These are phyloP conservation scores for Chalaropsis thielavioides DNA, from an alignment of 2,329 filamentous ascomycete species.

Conservation along the genomic window DNA sequence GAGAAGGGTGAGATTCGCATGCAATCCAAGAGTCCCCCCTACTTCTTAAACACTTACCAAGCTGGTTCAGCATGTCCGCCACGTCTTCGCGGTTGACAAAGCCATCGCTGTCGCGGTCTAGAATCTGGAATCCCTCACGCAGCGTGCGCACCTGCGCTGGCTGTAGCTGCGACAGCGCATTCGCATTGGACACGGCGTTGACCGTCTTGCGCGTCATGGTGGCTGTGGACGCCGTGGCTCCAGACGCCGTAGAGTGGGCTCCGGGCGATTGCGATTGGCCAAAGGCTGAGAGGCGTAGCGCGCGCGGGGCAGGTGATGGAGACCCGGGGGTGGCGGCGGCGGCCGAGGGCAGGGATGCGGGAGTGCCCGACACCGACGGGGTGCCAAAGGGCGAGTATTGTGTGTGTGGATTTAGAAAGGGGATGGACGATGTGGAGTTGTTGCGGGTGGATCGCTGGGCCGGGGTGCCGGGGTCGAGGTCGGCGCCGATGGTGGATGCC, in stretches of 20 bases:
- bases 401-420: neutral
- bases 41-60: slow-evolving; percentile 39
- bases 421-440: neutral
- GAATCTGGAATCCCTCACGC: slow-evolving; percentile 82
- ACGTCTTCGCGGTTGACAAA: slow-evolving; percentile 70
- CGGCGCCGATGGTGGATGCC: neutral
- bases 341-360: neutral
- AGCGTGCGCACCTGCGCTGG: slow-evolving; percentile 73
- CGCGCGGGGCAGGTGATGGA: slow-evolving; percentile 1
- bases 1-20: no score
- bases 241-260: slow-evolving; percentile 11
- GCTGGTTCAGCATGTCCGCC: slow-evolving; percentile 70
- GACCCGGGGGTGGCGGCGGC: slow-evolving; percentile 2
- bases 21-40: neutral
- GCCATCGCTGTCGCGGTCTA: slow-evolving; percentile 81
- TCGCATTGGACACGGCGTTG: slow-evolving; percentile 27
- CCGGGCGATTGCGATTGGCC: slow-evolving; percentile 1
- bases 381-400: slow-evolving; percentile 13
- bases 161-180: slow-evolving; percentile 57
- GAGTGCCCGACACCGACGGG: slow-evolving; percentile 2
- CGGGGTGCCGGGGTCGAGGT: neutral
- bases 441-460: slow-evolving; percentile 10
- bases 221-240: slow-evolving; percentile 6
- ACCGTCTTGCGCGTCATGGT: slow-evolving; percentile 16
- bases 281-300: slow-evolving; percentile 7